Percentiles rank a stretch among this genome's conserved stretches.
Conservation (phyloP, 1,284 basidiomycete species). For the Hortiboletus rubellus region DNA sequence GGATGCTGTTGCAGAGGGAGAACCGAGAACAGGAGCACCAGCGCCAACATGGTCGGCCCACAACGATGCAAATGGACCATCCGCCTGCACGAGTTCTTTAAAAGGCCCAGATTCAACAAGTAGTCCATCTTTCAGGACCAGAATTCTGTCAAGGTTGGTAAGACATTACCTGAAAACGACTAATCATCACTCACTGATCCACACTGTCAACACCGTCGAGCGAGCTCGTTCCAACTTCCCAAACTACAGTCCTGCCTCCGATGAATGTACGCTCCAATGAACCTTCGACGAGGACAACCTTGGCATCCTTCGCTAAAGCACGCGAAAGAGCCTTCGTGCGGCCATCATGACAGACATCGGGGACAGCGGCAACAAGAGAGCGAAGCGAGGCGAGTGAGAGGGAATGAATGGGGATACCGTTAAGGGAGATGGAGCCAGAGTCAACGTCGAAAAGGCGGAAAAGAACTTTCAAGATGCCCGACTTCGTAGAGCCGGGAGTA, state of each 20-base stretch:
- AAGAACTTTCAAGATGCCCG: constrained; percentile 78
- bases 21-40: constrained; percentile 33
- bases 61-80: constrained; percentile 77
- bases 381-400: constrained; percentile 81
- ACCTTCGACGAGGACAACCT: constrained; percentile 74
- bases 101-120: constrained; percentile 79
- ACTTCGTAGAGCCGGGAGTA: constrained; percentile 79
- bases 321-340: constrained; percentile 86
- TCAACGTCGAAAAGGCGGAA: constrained; percentile 90
- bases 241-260: constrained; percentile 69
- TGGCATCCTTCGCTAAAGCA: constrained; percentile 83
- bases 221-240: constrained; percentile 75
- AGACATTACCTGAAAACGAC: neutral
- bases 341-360: constrained; percentile 81
- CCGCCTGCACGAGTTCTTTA: constrained; percentile 64
- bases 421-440: constrained; percentile 73
- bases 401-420: constrained; percentile 83
- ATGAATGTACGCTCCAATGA: constrained; percentile 78
- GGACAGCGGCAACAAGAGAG: constrained; percentile 79
- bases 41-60: constrained; percentile 75
- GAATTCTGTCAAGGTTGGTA: constrained; percentile 51
- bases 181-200: constrained; percentile 54
- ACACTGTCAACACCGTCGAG: constrained; percentile 28
- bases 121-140: constrained; percentile 80
- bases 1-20: constrained; percentile 20